Evolutionary conservation across 2,329 filamentous ascomycete genomes (phyloP).

Genomic region (Pseudogymnoascus sp.): DNA sequence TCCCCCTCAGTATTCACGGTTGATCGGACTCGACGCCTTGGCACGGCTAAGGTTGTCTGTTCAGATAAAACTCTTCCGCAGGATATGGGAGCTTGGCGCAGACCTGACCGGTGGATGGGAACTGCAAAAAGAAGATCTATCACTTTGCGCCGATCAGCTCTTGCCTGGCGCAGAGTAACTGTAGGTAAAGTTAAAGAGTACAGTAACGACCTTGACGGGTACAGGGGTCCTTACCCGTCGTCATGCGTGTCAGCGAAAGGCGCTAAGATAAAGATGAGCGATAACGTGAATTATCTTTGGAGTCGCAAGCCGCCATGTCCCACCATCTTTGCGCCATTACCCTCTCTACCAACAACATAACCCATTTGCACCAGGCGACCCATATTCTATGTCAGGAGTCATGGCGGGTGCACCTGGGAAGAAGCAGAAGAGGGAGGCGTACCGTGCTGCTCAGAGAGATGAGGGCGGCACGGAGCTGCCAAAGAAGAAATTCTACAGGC

Average conservation of each 20-base stretch:
- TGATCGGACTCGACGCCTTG: neutral
- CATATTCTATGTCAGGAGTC: neutral
- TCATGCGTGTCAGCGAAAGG: conserved; percentile 4
- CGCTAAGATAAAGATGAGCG: conserved; percentile 7
- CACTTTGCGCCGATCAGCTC: conserved; percentile 1
- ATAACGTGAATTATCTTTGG: conserved; percentile 8
- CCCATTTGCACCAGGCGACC: neutral
- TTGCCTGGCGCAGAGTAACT: neutral
- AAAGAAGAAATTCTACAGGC: conserved; percentile 92
- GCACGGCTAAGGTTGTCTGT: neutral
- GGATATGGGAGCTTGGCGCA: neutral
- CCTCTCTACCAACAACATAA: neutral
- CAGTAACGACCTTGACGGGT: conserved; percentile 6
- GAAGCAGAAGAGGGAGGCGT: conserved; percentile 57
- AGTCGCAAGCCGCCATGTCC: neutral
- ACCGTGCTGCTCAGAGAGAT: conserved; percentile 47
- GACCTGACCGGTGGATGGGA: neutral
- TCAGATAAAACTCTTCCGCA: neutral
- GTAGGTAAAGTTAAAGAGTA: neutral
- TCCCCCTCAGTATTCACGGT: neutral
- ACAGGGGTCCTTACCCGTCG: conserved; percentile 6
- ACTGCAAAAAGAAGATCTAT: neutral
- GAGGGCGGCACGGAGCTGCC: conserved; percentile 50
- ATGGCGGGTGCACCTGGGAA: conserved; percentile 46
- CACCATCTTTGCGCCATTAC: conserved; percentile 1